Conservation (phyloP, 208 protist genomes). For the Angomonas deanei region DNA sequence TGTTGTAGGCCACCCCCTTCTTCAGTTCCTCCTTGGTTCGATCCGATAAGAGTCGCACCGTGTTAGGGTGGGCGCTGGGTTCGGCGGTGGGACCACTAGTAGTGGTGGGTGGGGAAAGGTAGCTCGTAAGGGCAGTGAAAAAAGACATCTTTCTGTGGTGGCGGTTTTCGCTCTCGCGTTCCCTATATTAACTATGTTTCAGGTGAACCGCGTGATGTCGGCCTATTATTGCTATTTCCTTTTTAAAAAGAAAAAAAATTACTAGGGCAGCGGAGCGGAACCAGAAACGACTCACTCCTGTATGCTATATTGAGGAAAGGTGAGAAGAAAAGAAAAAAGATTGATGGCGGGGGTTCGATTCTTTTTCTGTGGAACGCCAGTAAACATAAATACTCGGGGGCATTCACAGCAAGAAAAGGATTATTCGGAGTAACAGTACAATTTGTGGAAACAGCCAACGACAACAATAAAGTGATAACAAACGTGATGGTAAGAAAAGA, state of each 20-base stretch:
- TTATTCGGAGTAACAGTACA: too few species aligned
- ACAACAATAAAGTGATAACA: too few species aligned
- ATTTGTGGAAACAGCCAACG: too few species aligned
- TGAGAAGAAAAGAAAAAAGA: not conserved
- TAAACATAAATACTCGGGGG: too few species aligned
- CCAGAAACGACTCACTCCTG: too few species aligned
- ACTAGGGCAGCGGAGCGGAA: not conserved
- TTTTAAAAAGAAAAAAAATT: not conserved
- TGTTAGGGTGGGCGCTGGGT: constrained; percentile 15
- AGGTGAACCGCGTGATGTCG: too few species aligned
- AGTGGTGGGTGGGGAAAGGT: not conserved
- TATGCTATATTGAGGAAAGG: not conserved
- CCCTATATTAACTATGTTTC: not conserved
- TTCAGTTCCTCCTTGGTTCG: constrained; percentile 55
- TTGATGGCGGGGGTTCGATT: too few species aligned
- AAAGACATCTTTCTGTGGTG: not conserved
- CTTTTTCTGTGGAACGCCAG: too few species aligned
- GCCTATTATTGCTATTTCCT: too few species aligned
- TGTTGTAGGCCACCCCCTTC: constrained; percentile 66
- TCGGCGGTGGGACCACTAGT: not conserved
- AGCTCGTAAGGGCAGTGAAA: not conserved
- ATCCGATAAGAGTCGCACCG: constrained; percentile 54
- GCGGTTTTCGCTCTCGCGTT: not conserved
- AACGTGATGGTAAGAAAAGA: not conserved
- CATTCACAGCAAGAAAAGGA: too few species aligned